Percentiles rank a stretch among this genome's conserved stretches.
These are phyloP conservation scores for Pleurostoma richardsiae DNA, from an alignment of 2,329 filamentous ascomycete genomes.

Conservation along the genomic window DNA sequence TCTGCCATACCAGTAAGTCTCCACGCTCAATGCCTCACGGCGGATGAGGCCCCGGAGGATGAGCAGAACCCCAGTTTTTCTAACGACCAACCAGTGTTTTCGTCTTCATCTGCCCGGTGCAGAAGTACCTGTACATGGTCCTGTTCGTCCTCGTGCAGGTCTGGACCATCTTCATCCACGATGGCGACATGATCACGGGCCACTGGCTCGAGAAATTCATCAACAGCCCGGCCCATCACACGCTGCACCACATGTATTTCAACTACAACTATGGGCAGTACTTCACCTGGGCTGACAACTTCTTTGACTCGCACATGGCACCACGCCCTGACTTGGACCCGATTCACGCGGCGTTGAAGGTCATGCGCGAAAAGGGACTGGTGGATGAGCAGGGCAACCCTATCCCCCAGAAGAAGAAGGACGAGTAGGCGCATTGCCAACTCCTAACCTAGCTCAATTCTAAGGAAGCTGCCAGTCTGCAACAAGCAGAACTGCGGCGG, in stretches of 20 bases:
- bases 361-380: constrained; percentile 37
- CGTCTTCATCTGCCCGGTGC: constrained; percentile 38
- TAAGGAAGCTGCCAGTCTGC: no score
- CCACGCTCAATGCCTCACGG: neutral
- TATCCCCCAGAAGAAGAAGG: constrained; percentile 25
- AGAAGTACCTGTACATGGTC: constrained; percentile 36
- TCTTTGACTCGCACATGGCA: constrained; percentile 36
- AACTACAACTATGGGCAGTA: constrained; percentile 45
- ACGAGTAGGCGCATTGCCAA: neutral
- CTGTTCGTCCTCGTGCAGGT: constrained; percentile 39
- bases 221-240: constrained; percentile 43
- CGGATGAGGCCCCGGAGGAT: no score
- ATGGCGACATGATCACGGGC: constrained; percentile 42
- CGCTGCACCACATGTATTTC: constrained; percentile 44
- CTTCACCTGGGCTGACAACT: constrained; percentile 41
- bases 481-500: no score
- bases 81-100: constrained; percentile 26
- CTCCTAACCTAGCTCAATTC: no score
- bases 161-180: constrained; percentile 45
- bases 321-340: constrained; percentile 37
- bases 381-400: constrained; percentile 36
- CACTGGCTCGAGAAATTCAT: constrained; percentile 40
- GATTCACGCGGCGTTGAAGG: constrained; percentile 35
- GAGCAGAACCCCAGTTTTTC: neutral
- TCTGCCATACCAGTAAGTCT: constrained; percentile 37